These are phyloP conservation scores for Erodium trifolium DNA, from an alignment of 441 rosid genomes.

Conservation along the genomic window DNA sequence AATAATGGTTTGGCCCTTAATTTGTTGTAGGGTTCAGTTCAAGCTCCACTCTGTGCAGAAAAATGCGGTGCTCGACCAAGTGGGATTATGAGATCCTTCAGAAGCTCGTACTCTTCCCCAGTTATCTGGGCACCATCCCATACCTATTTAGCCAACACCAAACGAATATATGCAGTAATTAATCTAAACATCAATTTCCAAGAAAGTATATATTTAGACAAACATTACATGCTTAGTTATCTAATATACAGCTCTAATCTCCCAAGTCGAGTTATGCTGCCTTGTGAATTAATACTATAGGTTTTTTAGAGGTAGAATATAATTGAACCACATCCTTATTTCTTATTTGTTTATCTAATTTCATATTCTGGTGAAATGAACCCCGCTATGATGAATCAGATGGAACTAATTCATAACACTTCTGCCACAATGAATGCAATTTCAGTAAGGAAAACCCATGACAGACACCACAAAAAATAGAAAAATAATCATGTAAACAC, in stretches of 20 bases:
- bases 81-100: conserved; percentile 70
- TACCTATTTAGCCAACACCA: conserved; percentile 32
- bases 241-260: neutral
- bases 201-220: neutral
- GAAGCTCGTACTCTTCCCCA: conserved; percentile 62
- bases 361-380: neutral
- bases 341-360: neutral
- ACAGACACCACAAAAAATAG: neutral
- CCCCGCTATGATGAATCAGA: neutral
- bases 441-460: neutral
- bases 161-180: conserved; percentile 7
- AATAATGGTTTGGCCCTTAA: neutral
- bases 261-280: neutral
- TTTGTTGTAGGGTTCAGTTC: neutral
- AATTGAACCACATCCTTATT: neutral
- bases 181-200: neutral
- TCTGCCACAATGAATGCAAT: neutral
- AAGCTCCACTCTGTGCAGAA: conserved; percentile 58
- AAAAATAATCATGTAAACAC: neutral
- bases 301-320: neutral
- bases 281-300: neutral
- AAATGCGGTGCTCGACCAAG: conserved; percentile 69
- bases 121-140: conserved; percentile 56
- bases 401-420: neutral
- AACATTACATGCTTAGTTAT: no score